Evolutionary conservation across 352 stramenopile genomes (phyloP), one percentile per base, ranked within the genome.

Genomic region (Plasmopara viticola): DNA sequence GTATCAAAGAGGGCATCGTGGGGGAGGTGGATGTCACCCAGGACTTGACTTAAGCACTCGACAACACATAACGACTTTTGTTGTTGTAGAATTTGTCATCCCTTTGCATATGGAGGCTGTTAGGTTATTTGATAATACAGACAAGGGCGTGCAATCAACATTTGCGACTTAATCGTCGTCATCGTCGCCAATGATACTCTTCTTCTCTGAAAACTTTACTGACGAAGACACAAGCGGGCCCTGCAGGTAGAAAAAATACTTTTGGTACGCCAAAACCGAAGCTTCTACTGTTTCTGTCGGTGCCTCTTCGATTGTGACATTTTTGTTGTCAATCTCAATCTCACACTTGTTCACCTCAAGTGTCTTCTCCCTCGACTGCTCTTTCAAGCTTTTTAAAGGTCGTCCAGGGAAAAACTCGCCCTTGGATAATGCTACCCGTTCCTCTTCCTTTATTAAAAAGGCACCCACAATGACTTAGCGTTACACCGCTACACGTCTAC

Each of bases 151-250:
- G 53, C 20, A 25, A 3, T 25, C 31, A 53, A 53, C 34, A 20
- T 66, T 39, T 47, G 37, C 37, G 40, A 38, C 42, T 60, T 68
- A 94, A 41, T 94, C 79, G 56, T 90, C 84, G 41, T 94, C 84
- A 33, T 94, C 84, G 18, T 94, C 84, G 17, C 82, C 84, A 31
- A 92, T 92, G 52, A 94, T 90, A 58, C 81, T 92, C 57, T 90
- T 85, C 67, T 94, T 94, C 60, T 92, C 84, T 0, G 84, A 94
- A 43, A 94, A 94, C 50, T 83, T 87, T 48, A 94, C 84, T 0
- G 67, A 84, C 2, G 74, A 53, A 48, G 84, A 94, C 48, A 80
- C 79, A 8, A 94, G 70, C n/a, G 84, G 81, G 0, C 81, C 81
- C 45, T 92, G 81, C 7, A 87, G 63, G 9, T 76, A 73, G 54